Conservation (phyloP, 495 filamentous ascomycete genomes). For the Aspergillus mulundensis region DNA sequence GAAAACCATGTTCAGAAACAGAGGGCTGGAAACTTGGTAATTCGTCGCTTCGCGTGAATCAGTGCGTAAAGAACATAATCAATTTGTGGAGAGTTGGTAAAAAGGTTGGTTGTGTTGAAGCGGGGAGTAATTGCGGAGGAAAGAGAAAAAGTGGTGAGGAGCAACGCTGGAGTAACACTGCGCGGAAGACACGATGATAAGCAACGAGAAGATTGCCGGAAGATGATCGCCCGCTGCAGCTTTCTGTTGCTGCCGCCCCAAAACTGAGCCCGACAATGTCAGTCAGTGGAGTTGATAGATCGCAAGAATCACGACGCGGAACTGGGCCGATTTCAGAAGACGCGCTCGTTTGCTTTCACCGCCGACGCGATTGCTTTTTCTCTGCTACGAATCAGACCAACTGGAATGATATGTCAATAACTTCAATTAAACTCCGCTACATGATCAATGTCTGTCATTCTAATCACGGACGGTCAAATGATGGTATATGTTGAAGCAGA, state of each 20-base stretch:
- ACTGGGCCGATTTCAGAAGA: background rate
- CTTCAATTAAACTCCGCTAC: background rate
- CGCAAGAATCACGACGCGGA: background rate
- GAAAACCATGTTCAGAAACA: conserved; percentile 28
- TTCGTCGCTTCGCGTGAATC: background rate
- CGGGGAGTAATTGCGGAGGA: background rate
- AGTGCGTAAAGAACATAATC: background rate
- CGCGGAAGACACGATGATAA: background rate
- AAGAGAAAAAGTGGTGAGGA: background rate
- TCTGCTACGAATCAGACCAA: background rate
- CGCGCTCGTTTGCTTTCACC: conserved; percentile 7
- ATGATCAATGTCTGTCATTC: background rate
- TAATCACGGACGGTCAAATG: background rate
- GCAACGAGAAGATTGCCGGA: background rate
- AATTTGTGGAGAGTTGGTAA: background rate
- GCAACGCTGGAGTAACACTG: background rate
- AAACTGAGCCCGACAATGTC: background rate
- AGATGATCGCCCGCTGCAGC: background rate
- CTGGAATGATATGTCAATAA: background rate
- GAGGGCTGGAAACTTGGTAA: background rate
- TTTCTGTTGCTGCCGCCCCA: background rate
- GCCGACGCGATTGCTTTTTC: background rate
- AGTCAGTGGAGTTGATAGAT: background rate
- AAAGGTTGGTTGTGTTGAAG: background rate
- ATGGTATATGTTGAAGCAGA: background rate